phyloP scores from a whole-genome alignment of 2,329 filamentous ascomycete species.

The Zopfia rhizophila region DNA sequence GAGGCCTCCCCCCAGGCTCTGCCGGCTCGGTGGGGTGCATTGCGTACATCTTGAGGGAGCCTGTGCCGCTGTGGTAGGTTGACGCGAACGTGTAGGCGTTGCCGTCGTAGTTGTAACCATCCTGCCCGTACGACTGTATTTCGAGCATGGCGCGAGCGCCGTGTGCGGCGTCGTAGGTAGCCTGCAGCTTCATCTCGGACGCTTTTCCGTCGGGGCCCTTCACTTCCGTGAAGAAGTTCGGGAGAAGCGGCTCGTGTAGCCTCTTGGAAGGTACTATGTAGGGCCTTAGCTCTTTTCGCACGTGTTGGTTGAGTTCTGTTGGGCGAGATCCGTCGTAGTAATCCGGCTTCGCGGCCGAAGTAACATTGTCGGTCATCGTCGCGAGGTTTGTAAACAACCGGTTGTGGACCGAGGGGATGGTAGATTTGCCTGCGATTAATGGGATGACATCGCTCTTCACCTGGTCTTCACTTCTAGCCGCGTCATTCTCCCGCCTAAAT shows the following conservation, averaged over 20 bases:
- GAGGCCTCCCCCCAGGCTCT: constrained; percentile 18
- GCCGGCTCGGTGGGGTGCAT: constrained; percentile 27
- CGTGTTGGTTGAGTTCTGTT: constrained; percentile 7
- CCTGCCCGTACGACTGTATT: constrained; percentile 29
- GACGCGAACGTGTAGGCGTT: constrained; percentile 32
- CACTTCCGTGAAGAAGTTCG: constrained; percentile 38
- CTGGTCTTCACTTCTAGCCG: constrained; percentile 15
- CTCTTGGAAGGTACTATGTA: not conserved
- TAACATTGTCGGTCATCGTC: constrained; percentile 10
- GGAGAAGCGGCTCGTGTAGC: not conserved
- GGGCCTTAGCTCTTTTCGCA: constrained; percentile 9
- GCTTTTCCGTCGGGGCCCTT: constrained; percentile 27
- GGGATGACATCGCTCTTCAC: constrained; percentile 16
- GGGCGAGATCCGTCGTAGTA: constrained; percentile 18
- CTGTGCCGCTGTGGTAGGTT: constrained; percentile 28
- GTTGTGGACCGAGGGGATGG: constrained; percentile 15
- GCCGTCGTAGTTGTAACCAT: constrained; percentile 23
- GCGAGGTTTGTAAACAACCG: constrained; percentile 16
- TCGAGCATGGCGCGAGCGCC: constrained; percentile 33
- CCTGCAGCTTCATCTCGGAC: too few species aligned
- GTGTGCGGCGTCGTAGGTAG: constrained; percentile 51
- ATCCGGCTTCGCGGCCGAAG: constrained; percentile 17
- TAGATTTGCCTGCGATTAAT: constrained; percentile 12
- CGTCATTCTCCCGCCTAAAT: constrained; percentile 25
- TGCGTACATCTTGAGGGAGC: constrained; percentile 30